A percentile compares a stretch with the other conserved stretches of the same genome.
These are phyloP conservation scores for Dictyostelium citrinum DNA, from an alignment of 78 protist genomes.

Conservation along the genomic window DNA sequence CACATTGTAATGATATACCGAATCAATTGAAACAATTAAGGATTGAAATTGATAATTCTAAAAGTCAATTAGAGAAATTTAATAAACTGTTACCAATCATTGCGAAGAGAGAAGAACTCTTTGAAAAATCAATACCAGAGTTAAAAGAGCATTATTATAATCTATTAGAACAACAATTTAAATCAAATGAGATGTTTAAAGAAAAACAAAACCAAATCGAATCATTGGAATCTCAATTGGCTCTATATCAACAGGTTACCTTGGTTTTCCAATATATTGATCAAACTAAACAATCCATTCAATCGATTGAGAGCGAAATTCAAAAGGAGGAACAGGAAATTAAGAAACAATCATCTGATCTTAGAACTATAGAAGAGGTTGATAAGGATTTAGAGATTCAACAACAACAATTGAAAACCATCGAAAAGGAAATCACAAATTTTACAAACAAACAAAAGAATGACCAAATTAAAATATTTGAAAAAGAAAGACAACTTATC, in stretches of 20 bases:
- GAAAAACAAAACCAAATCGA: neutral
- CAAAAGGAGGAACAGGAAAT: neutral
- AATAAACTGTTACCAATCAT: neutral
- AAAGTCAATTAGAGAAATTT: neutral
- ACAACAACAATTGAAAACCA: neutral
- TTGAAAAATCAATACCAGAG: neutral
- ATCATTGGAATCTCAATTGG: neutral
- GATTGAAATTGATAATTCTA: neutral
- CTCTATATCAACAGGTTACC: neutral
- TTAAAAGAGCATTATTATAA: neutral
- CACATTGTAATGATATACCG: constrained; percentile 51
- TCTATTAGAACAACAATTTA: neutral
- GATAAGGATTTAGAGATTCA: neutral
- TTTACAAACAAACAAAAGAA: neutral
- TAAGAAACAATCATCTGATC: neutral
- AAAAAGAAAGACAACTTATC: neutral
- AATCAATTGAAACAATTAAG: neutral
- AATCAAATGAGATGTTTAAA: neutral
- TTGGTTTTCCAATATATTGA: neutral
- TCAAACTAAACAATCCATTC: neutral
- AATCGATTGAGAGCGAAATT: neutral
- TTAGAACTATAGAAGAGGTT: neutral
- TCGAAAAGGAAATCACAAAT: neutral
- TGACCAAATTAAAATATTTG: neutral
- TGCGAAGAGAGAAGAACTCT: neutral